Evolutionary conservation across 495 filamentous ascomycete species (phyloP).

Genomic region (Clohesyomyces aquaticus): DNA sequence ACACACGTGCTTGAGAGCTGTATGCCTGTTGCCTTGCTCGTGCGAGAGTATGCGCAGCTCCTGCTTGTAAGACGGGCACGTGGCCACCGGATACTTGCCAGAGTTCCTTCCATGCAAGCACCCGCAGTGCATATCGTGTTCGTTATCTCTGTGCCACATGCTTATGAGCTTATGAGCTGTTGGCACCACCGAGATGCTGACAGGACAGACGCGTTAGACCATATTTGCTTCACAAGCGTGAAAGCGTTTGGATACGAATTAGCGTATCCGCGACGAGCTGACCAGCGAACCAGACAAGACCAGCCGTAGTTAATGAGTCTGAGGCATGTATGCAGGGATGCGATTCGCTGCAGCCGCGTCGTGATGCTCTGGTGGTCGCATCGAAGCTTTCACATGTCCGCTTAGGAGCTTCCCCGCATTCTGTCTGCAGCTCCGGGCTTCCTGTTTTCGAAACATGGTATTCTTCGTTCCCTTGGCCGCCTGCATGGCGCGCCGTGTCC

Average conservation of each 20-base stretch:
- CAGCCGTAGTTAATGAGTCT: slow-evolving; percentile 20
- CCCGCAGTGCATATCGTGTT: neutral
- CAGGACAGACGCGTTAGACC: too few relatives aligned
- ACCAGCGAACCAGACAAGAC: neutral
- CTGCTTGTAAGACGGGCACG: too few relatives aligned
- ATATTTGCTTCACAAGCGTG: neutral
- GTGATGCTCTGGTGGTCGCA: neutral
- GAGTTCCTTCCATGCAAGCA: neutral
- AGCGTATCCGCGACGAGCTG: neutral
- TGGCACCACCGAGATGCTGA: too few relatives aligned
- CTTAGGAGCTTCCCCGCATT: slow-evolving; percentile 26
- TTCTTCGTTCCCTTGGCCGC: neutral
- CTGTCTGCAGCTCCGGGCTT: too few relatives aligned
- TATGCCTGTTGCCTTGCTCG: too few relatives aligned
- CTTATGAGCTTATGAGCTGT: too few relatives aligned
- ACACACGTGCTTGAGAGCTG: too few relatives aligned
- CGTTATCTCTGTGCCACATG: neutral
- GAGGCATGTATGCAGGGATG: slow-evolving; percentile 3
- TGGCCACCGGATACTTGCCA: neutral
- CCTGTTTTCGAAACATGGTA: slow-evolving; percentile 10
- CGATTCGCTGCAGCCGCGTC: slow-evolving; percentile 18
- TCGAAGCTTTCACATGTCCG: slow-evolving; percentile 19
- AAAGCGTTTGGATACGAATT: neutral
- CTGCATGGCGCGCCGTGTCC: neutral
- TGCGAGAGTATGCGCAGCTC: too few relatives aligned